Conservation (phyloP, 2,329 filamentous ascomycete genomes). For the Ophioceras dolichostomum region DNA sequence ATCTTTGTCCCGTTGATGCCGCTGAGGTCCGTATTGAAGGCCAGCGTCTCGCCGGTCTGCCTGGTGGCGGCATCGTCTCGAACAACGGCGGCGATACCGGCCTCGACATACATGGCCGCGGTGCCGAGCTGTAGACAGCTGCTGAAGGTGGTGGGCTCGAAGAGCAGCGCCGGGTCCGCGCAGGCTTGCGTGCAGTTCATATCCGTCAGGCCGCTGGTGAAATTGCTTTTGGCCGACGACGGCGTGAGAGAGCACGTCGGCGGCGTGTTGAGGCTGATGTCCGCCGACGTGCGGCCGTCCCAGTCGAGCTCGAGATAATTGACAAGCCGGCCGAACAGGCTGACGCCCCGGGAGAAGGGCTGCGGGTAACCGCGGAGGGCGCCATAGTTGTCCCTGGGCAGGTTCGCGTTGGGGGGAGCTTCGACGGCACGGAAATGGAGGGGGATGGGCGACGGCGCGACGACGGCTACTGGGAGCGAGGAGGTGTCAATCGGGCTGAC, state of each 20-base stretch:
- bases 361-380: not conserved
- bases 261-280: not conserved
- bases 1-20: slow-evolving; percentile 2
- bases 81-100: not conserved
- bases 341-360: not conserved
- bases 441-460: not conserved
- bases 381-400: slow-evolving; percentile 2
- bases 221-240: not conserved
- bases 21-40: not conserved
- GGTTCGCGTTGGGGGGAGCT: not conserved
- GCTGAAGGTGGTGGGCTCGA: slow-evolving; percentile 1
- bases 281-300: not conserved
- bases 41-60: not conserved
- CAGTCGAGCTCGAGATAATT: not conserved
- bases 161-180: not conserved
- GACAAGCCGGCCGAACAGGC: not conserved
- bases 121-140: slow-evolving; percentile 1
- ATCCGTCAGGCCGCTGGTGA: not conserved
- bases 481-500: too few relatives aligned
- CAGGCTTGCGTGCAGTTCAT: slow-evolving; percentile 1
- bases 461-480: too few relatives aligned
- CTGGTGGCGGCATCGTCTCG: not conserved
- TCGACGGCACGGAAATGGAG: not conserved
- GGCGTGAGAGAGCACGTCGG: slow-evolving; percentile 1
- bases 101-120: not conserved